Percentiles rank a stretch among this genome's conserved stretches.
Evolutionary conservation across 2,329 filamentous ascomycete species (phyloP).

Genomic region (Macrophomina pseudophaseolina): DNA sequence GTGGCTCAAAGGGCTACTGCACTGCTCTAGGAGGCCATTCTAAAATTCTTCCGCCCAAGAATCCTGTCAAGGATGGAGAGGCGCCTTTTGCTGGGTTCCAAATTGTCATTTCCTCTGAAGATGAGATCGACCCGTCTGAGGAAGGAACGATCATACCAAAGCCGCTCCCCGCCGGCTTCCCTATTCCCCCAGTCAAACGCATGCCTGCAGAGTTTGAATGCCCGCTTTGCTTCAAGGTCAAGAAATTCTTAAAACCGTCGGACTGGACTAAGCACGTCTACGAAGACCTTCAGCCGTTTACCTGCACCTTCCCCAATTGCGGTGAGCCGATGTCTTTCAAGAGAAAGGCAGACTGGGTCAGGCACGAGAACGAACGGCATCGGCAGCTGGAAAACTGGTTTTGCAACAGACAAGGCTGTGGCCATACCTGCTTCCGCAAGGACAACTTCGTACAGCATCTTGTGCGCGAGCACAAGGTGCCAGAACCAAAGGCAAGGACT

Average conservation of each 20-base stretch:
- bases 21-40: slow-evolving; percentile 70
- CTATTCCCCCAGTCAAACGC: slow-evolving; percentile 75
- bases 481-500: slow-evolving; percentile 77
- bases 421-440: slow-evolving; percentile 81
- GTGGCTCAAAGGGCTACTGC: slow-evolving; percentile 68
- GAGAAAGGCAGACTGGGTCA: slow-evolving; percentile 93
- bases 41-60: slow-evolving; percentile 64
- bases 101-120: slow-evolving; percentile 64
- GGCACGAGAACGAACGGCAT: slow-evolving; percentile 91
- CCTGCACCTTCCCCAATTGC: slow-evolving; percentile 85
- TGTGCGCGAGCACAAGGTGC: slow-evolving; percentile 86
- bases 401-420: slow-evolving; percentile 80
- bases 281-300: slow-evolving; percentile 91
- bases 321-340: slow-evolving; percentile 90
- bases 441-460: slow-evolving; percentile 95
- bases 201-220: slow-evolving; percentile 91
- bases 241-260: slow-evolving; percentile 87
- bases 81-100: slow-evolving; percentile 58
- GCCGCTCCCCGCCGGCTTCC: slow-evolving; percentile 80
- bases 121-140: slow-evolving; percentile 70
- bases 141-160: slow-evolving; percentile 61
- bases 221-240: slow-evolving; percentile 81
- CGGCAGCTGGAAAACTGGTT: slow-evolving; percentile 90
- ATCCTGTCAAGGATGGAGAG: slow-evolving; percentile 60
- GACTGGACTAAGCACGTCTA: slow-evolving; percentile 98